Evolutionary conservation across 352 stramenopile species (phyloP).

Genomic region (Phytophthora hibernalis): DNA sequence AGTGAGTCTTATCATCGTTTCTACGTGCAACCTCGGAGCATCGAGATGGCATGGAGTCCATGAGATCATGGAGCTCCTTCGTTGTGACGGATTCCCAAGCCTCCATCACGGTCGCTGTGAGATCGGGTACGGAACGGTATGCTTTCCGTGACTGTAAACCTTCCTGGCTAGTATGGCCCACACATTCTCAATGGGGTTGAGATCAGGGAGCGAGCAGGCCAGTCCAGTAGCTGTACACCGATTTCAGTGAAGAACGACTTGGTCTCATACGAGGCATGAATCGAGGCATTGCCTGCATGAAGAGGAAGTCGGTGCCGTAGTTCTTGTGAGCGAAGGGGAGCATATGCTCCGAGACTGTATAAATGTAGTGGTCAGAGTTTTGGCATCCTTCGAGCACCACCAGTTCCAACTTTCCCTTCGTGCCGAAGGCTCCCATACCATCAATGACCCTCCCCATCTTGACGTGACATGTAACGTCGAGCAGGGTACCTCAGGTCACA

Average conservation of each 20-base stretch:
- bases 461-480: slow-evolving; percentile 9
- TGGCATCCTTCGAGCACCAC: slow-evolving; percentile 29
- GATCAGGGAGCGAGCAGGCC: slow-evolving; percentile 6
- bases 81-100: slow-evolving; percentile 5
- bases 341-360: slow-evolving; percentile 26
- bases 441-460: slow-evolving; percentile 19
- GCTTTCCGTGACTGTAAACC: slow-evolving; percentile 6
- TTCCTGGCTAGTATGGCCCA: slow-evolving; percentile 4
- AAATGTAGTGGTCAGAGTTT: slow-evolving; percentile 26
- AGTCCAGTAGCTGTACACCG: not conserved
- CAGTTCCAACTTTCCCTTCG: slow-evolving; percentile 20
- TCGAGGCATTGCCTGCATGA: slow-evolving; percentile 26
- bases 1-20: slow-evolving; percentile 2
- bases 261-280: slow-evolving; percentile 11
- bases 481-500: not conserved
- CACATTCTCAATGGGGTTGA: slow-evolving; percentile 5
- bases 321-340: slow-evolving; percentile 22
- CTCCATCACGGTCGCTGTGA: not conserved
- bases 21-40: not conserved
- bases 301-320: slow-evolving; percentile 14
- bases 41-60: slow-evolving; percentile 2
- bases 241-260: not conserved
- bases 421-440: slow-evolving; percentile 31
- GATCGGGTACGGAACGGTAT: not conserved
- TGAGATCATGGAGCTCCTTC: slow-evolving; percentile 2